Percentiles rank a stretch among this genome's conserved stretches.
These are phyloP conservation scores for Peniophora sp. DNA, from an alignment of 1,284 basidiomycete species.

Conservation along the genomic window DNA sequence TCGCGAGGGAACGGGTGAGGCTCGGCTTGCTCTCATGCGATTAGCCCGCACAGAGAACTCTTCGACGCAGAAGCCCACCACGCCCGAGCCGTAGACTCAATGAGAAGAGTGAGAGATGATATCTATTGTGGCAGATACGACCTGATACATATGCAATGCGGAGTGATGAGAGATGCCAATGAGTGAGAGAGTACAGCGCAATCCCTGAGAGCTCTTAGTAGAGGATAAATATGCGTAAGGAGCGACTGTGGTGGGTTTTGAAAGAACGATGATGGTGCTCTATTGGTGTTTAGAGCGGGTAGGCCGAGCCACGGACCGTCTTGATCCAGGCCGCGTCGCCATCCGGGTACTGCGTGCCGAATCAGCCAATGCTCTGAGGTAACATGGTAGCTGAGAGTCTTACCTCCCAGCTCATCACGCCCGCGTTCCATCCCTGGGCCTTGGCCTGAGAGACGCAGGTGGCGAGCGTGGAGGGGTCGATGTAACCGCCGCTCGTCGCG, in stretches of 20 bases:
- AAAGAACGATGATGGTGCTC: too few species aligned
- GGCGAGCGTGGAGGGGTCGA: conserved; percentile 43
- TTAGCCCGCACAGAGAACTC: conserved; percentile 16
- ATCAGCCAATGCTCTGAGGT: background rate
- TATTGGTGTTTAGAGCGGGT: background rate
- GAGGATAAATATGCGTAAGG: too few species aligned
- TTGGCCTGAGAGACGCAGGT: conserved; percentile 47
- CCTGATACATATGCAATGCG: too few species aligned
- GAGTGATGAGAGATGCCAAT: too few species aligned
- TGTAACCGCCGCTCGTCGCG: conserved; percentile 49
- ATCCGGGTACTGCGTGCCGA: conserved; percentile 27
- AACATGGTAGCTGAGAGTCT: conserved; percentile 6
- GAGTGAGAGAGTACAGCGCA: too few species aligned
- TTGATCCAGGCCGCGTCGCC: conserved; percentile 42
- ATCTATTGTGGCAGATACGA: too few species aligned
- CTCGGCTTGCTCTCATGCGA: conserved; percentile 37
- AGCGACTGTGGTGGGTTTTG: too few species aligned
- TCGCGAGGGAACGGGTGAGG: conserved; percentile 41
- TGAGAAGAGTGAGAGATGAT: too few species aligned
- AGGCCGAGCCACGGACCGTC: conserved; percentile 26
- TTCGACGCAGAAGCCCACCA: background rate
- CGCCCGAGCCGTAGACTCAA: too few species aligned
- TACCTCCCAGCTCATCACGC: conserved; percentile 45
- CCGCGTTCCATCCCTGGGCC: conserved; percentile 49
- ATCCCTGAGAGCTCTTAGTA: too few species aligned